A percentile compares a stretch with the other conserved stretches of the same genome.
These are phyloP conservation scores for Actinomucor elegans DNA, from an alignment of 371 early-diverging fungal species.

Conservation along the genomic window DNA sequence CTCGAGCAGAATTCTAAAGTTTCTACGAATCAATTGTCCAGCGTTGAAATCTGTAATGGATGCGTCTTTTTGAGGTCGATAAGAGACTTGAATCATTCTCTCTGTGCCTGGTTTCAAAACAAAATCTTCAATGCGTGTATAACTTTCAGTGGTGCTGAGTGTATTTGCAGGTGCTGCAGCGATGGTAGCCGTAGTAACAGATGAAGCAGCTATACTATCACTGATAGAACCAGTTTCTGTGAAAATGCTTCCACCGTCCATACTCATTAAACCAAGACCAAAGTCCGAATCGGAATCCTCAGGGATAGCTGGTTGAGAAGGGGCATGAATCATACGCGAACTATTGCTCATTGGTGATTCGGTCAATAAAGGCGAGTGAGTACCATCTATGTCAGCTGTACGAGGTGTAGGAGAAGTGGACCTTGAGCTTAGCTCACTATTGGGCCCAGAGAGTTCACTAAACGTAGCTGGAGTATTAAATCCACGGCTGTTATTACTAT, in stretches of 20 bases:
- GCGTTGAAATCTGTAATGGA: constrained; percentile 68
- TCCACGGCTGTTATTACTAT: constrained; percentile 8
- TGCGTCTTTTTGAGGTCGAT: constrained; percentile 68
- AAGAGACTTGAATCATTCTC: constrained; percentile 80
- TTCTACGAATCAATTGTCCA: constrained; percentile 71
- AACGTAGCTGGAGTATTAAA: constrained; percentile 20
- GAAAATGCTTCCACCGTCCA: constrained; percentile 7
- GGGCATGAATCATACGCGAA: background rate
- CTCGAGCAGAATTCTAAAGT: constrained; percentile 77
- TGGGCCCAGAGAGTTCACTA: constrained; percentile 52
- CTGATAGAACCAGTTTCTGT: constrained; percentile 15
- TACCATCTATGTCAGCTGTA: constrained; percentile 6
- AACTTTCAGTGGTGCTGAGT: constrained; percentile 26
- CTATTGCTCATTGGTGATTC: constrained; percentile 3
- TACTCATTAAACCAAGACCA: constrained; percentile 3
- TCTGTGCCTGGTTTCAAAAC: constrained; percentile 85
- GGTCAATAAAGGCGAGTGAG: constrained; percentile 1
- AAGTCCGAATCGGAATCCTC: constrained; percentile 25
- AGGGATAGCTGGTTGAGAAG: constrained; percentile 11
- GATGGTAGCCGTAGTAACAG: background rate
- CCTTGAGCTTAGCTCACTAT: constrained; percentile 57
- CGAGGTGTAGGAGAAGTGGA: constrained; percentile 49
- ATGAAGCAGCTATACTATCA: background rate
- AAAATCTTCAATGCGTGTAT: constrained; percentile 84
- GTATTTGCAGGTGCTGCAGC: background rate